Percentiles rank a stretch among this genome's conserved stretches.
Evolutionary conservation across 371 early-diverging fungal species (phyloP).

Genomic region (Apophysomyces variabilis): DNA sequence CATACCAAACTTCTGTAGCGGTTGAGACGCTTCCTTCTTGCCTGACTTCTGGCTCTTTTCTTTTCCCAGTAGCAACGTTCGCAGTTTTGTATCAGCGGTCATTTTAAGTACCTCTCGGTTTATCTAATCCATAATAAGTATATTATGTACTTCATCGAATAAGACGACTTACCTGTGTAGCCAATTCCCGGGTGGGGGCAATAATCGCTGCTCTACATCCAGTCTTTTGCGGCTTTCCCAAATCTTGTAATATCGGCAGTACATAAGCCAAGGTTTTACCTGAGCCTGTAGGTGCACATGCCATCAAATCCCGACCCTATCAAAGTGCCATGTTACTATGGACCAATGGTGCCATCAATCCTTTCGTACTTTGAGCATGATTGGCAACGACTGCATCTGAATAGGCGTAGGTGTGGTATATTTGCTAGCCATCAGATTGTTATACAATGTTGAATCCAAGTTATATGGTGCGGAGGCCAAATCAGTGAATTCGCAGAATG

Average conservation of each 20-base stretch:
- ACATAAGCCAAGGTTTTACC: conserved; percentile 99
- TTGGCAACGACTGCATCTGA: conserved; percentile 93
- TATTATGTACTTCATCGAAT: background rate
- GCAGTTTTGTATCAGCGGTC: conserved; percentile 73
- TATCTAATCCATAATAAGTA: conserved; percentile 51
- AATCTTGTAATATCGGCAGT: conserved; percentile 88
- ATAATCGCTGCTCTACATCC: conserved; percentile 92
- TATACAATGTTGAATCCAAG: conserved; percentile 55
- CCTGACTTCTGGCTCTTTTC: conserved; percentile 56
- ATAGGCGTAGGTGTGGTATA: conserved; percentile 96
- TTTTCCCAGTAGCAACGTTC: conserved; percentile 82
- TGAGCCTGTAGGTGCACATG: conserved; percentile 96
- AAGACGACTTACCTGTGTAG: conserved; percentile 74
- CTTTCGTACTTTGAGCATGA: conserved; percentile 66
- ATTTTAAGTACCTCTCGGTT: conserved; percentile 77
- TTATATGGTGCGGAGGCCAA: conserved; percentile 72
- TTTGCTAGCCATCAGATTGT: conserved; percentile 39
- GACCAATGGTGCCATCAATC: background rate
- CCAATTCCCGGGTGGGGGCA: conserved; percentile 98
- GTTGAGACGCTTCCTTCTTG: conserved; percentile 68
- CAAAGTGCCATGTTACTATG: background rate
- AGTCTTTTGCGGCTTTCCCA: conserved; percentile 73
- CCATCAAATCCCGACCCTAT: conserved; percentile 87
- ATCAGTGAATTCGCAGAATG: conserved; percentile 80
- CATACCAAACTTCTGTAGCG: conserved; percentile 72